Conservation (phyloP, 768 basidiomycete species). For the Melanogaster broomeanus region DNA sequence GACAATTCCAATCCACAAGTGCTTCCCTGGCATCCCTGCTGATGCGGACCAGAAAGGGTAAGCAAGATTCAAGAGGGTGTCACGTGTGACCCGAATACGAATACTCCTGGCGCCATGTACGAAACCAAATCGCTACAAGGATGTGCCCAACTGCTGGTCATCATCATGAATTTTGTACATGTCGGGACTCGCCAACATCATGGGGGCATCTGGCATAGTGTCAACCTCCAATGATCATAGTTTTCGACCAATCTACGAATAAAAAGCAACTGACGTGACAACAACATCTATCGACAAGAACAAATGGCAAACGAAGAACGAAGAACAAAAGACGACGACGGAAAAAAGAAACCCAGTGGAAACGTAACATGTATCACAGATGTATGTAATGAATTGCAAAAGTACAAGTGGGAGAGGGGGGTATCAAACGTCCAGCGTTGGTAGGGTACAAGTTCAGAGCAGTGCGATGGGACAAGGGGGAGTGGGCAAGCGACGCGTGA, state of each 20-base stretch:
- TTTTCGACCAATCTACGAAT: slow-evolving; percentile 1
- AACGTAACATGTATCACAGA: slow-evolving; percentile 11
- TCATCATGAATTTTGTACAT: too few relatives aligned
- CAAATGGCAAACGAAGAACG: slow-evolving; percentile 5
- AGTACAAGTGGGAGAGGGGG: slow-evolving; percentile 9
- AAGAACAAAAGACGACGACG: slow-evolving; percentile 6
- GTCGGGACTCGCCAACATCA: too few relatives aligned
- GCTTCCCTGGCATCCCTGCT: too few relatives aligned
- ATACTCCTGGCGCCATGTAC: too few relatives aligned
- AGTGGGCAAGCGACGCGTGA: not conserved
- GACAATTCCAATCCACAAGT: slow-evolving; percentile 6
- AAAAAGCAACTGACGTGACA: slow-evolving; percentile 7
- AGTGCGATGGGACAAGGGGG: not conserved
- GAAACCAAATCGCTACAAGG: too few relatives aligned
- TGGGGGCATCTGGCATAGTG: too few relatives aligned
- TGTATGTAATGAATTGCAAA: slow-evolving; percentile 8
- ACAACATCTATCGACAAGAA: slow-evolving; percentile 1
- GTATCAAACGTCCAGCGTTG: slow-evolving; percentile 32
- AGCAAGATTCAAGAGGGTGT: too few relatives aligned
- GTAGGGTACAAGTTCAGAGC: slow-evolving; percentile 10
- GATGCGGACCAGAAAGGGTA: slow-evolving; percentile 16
- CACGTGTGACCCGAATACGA: too few relatives aligned
- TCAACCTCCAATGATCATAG: too few relatives aligned
- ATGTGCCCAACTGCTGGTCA: too few relatives aligned
- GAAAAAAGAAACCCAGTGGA: slow-evolving; percentile 8